These are phyloP conservation scores for Epichloe gansuensis DNA, from an alignment of 2,329 filamentous ascomycete species.

Conservation along the genomic window DNA sequence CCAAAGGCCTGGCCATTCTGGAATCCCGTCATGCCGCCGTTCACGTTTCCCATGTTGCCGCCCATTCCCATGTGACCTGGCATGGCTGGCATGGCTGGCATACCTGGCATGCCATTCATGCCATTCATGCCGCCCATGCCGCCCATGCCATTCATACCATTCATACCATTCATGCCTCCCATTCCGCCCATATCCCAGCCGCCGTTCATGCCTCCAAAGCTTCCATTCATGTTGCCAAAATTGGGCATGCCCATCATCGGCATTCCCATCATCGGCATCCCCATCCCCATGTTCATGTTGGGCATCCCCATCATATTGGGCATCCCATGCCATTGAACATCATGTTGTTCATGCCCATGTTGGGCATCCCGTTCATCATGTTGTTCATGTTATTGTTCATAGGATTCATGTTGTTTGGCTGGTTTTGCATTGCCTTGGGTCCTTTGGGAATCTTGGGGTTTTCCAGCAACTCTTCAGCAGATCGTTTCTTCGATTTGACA, in stretches of 20 bases:
- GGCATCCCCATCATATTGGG: constrained; percentile 26
- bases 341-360: constrained; percentile 26
- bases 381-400: constrained; percentile 22
- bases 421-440: constrained; percentile 52
- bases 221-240: constrained; percentile 6
- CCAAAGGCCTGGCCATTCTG: constrained; percentile 28
- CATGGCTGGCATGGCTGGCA: constrained; percentile 17
- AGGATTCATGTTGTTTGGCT: constrained; percentile 30
- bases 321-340: constrained; percentile 15
- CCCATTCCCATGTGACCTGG: constrained; percentile 10
- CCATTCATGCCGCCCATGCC: constrained; percentile 11
- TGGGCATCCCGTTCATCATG: constrained; percentile 31
- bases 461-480: constrained; percentile 59
- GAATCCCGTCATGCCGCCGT: constrained; percentile 20
- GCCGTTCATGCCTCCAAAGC: constrained; percentile 7
- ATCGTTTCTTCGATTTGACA: constrained; percentile 58
- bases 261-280: constrained; percentile 19
- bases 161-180: constrained; percentile 15
- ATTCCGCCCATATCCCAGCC: constrained; percentile 12
- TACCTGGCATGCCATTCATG: constrained; percentile 13
- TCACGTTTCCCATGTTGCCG: constrained; percentile 15
- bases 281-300: constrained; percentile 12
- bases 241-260: constrained; percentile 15
- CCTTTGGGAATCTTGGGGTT: constrained; percentile 54
- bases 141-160: constrained; percentile 23